Percentiles rank a stretch among this genome's conserved stretches.
phyloP scores from a whole-genome alignment of 306 rosid species.

The Abrus pulchellus region DNA sequence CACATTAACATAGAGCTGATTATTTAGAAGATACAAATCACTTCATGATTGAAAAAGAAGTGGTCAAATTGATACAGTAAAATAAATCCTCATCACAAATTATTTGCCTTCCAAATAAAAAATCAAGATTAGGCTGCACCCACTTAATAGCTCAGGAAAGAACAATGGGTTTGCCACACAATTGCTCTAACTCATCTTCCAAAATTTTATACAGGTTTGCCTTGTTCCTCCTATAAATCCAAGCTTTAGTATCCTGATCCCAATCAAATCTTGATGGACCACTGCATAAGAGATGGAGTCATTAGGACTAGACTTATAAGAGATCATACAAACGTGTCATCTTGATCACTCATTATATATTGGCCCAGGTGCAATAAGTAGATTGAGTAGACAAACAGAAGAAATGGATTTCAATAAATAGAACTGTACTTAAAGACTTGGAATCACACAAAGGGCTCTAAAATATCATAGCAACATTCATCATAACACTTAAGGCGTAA shows the following conservation, averaged over 20 bases:
- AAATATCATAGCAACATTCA: slow-evolving; percentile 23
- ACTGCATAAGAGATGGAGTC: slow-evolving; percentile 57
- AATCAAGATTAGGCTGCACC: background rate
- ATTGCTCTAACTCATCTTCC: slow-evolving; percentile 71
- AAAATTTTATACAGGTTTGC: slow-evolving; percentile 61
- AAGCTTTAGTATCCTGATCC: slow-evolving; percentile 71
- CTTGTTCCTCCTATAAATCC: slow-evolving; percentile 89
- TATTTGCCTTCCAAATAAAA: slow-evolving; percentile 29
- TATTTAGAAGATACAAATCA: slow-evolving; percentile 44
- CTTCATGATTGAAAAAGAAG: slow-evolving; percentile 4
- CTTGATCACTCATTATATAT: slow-evolving; percentile 12
- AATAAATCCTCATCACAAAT: background rate
- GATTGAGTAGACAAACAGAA: slow-evolving; percentile 5
- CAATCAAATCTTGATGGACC: slow-evolving; percentile 94
- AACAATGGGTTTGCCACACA: slow-evolving; percentile 75
- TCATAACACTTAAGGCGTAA: background rate
- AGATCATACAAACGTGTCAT: slow-evolving; percentile 8
- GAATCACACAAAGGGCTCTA: slow-evolving; percentile 20
- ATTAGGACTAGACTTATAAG: slow-evolving; percentile 3
- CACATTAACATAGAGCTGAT: slow-evolving; percentile 1
- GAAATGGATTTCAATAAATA: slow-evolving; percentile 22
- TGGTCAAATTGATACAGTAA: background rate
- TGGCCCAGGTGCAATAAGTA: background rate
- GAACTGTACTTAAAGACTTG: slow-evolving; percentile 6
- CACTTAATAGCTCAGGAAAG: slow-evolving; percentile 57